Percentiles rank a stretch among this genome's conserved stretches.
These are phyloP conservation scores for Microbotryomycetes sp. DNA, from an alignment of 1,284 basidiomycete species.

Conservation along the genomic window DNA sequence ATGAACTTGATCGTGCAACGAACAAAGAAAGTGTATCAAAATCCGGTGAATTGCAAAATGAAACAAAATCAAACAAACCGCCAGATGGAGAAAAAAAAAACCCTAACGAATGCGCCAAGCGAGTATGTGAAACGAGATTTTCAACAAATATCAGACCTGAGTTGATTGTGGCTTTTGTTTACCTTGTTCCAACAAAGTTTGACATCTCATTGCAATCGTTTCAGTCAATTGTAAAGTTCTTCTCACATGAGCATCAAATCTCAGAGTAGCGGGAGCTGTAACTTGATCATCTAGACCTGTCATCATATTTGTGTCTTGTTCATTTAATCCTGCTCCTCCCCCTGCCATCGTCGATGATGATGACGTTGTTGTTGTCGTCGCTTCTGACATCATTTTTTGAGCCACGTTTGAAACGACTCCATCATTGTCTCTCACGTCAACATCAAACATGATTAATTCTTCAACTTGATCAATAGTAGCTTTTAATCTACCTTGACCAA, in stretches of 20 bases:
- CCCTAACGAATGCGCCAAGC: no score
- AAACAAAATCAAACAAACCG: no score
- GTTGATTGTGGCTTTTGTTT: not conserved
- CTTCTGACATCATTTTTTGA: conserved; percentile 47
- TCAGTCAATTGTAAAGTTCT: conserved; percentile 29
- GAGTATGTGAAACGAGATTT: no score
- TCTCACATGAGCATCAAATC: conserved; percentile 31
- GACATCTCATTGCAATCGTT: conserved; percentile 28
- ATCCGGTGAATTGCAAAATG: no score
- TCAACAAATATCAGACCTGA: no score
- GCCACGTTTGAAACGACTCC: conserved; percentile 31
- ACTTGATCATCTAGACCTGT: conserved; percentile 8
- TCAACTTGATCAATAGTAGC: conserved; percentile 38
- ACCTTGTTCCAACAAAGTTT: conserved; percentile 14
- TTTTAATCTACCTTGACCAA: conserved; percentile 35
- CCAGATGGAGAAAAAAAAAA: no score
- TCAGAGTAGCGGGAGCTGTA: conserved; percentile 23
- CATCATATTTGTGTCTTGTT: not conserved
- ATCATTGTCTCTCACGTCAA: conserved; percentile 17
- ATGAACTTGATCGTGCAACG: no score
- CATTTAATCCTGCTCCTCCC: not conserved
- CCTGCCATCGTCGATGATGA: not conserved
- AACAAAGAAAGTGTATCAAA: no score
- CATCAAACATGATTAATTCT: conserved; percentile 34
- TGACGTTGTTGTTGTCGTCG: conserved; percentile 1